These are phyloP conservation scores for Polyplosphaeria fusca DNA, from an alignment of 495 filamentous ascomycete species.

Conservation along the genomic window DNA sequence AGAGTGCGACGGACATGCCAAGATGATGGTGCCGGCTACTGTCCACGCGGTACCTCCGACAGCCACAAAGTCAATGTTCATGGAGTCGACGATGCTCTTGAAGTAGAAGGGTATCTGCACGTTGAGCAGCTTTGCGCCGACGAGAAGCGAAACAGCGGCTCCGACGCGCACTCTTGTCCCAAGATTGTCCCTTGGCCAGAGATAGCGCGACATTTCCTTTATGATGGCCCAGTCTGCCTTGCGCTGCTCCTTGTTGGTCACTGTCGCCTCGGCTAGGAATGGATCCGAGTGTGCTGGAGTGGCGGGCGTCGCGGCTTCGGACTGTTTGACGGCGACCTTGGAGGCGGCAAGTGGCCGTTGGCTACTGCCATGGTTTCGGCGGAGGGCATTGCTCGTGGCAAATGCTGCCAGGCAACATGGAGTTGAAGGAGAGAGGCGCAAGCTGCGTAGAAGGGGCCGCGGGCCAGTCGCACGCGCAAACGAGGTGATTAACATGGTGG, in stretches of 20 bases:
- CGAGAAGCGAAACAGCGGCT: slow-evolving; percentile 71
- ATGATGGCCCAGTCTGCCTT: slow-evolving; percentile 98
- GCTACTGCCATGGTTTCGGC: slow-evolving; percentile 40
- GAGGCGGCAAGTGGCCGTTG: slow-evolving; percentile 23
- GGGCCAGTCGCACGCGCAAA: slow-evolving; percentile 15
- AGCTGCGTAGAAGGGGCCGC: slow-evolving; percentile 11
- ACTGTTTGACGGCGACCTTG: slow-evolving; percentile 27
- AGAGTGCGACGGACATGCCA: slow-evolving; percentile 61
- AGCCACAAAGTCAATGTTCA: slow-evolving; percentile 89
- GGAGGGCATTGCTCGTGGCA: slow-evolving; percentile 37
- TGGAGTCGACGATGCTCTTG: slow-evolving; percentile 91
- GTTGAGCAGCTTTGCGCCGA: slow-evolving; percentile 90
- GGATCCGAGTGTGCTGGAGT: slow-evolving; percentile 44
- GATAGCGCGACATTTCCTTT: slow-evolving; percentile 91
- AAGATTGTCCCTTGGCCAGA: slow-evolving; percentile 91
- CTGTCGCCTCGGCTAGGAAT: slow-evolving; percentile 54
- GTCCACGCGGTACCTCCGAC: slow-evolving; percentile 82
- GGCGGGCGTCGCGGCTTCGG: slow-evolving; percentile 36
- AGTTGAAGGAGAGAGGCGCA: neutral
- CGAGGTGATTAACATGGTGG: slow-evolving; percentile 19
- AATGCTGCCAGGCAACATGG: slow-evolving; percentile 34
- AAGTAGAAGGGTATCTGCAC: slow-evolving; percentile 99
- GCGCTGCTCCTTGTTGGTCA: slow-evolving; percentile 76
- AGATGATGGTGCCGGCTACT: slow-evolving; percentile 84
- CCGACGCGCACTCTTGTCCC: slow-evolving; percentile 81